A percentile compares a stretch with the other conserved stretches of the same genome.
These are phyloP conservation scores for Aspergillus sp. DNA, from an alignment of 2,329 filamentous ascomycete species.

Conservation along the genomic window DNA sequence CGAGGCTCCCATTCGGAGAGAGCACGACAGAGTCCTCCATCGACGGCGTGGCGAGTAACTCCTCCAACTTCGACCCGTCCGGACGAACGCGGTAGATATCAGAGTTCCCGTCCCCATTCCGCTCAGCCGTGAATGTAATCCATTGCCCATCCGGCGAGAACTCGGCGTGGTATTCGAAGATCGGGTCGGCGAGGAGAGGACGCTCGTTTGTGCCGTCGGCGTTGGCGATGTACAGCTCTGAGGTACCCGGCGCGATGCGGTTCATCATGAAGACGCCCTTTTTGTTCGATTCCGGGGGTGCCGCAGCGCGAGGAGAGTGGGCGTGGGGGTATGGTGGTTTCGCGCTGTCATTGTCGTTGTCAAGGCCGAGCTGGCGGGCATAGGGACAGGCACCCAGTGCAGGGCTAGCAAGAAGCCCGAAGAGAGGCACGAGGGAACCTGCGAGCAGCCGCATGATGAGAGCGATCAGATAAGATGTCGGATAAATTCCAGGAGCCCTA, in stretches of 20 bases:
- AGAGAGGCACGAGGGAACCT: no score
- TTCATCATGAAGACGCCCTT: constrained; percentile 35
- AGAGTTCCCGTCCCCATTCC: constrained; percentile 41
- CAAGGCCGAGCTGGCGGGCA: background rate
- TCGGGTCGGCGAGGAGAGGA: constrained; percentile 30
- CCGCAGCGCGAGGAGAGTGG: background rate
- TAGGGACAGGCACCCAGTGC: background rate
- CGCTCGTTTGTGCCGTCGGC: constrained; percentile 41
- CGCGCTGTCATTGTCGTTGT: background rate
- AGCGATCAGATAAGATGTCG: no score
- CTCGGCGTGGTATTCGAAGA: constrained; percentile 42
- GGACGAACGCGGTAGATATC: constrained; percentile 41
- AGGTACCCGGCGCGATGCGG: constrained; percentile 32
- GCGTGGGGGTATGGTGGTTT: background rate
- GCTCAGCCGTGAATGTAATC: constrained; percentile 44
- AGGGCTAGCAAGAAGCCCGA: background rate
- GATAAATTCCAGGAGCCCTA: no score
- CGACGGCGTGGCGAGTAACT: constrained; percentile 33
- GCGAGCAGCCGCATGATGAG: no score
- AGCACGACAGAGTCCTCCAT: constrained; percentile 40
- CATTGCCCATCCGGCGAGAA: constrained; percentile 42
- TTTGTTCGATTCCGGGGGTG: background rate
- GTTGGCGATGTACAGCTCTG: constrained; percentile 35
- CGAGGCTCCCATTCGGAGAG: constrained; percentile 39
- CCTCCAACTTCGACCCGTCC: constrained; percentile 38